These are phyloP conservation scores for Musa schizocarpa DNA, from an alignment of 176 grass and related monocot species.

Conservation along the genomic window DNA sequence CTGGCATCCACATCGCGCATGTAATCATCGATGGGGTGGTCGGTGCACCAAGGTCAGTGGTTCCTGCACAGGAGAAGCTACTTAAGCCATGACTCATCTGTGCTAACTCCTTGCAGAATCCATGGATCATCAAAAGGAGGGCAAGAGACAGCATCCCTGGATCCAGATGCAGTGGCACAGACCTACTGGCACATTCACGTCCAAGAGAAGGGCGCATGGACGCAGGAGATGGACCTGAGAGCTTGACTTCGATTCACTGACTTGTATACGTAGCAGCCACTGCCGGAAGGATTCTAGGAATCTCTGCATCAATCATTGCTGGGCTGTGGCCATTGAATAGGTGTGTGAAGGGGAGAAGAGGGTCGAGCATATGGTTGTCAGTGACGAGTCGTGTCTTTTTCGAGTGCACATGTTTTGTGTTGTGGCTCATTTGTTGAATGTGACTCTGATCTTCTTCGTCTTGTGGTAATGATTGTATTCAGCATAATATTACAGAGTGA, in stretches of 20 bases:
- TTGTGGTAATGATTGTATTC: not conserved
- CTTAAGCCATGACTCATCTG: not conserved
- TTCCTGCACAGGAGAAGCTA: not conserved
- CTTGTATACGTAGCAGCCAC: no score
- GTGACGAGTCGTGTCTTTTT: slow-evolving; percentile 1
- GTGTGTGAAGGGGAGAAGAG: not conserved
- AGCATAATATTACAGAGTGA: no score
- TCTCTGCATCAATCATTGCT: not conserved
- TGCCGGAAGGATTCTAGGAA: not conserved
- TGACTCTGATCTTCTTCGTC: not conserved
- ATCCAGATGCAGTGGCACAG: slow-evolving; percentile 82
- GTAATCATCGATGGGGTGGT: slow-evolving; percentile 69
- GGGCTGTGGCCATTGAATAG: not conserved
- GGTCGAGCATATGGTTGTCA: not conserved
- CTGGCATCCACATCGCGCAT: slow-evolving; percentile 79
- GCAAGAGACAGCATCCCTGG: slow-evolving; percentile 13
- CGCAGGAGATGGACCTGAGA: slow-evolving; percentile 76
- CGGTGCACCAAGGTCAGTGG: slow-evolving; percentile 45
- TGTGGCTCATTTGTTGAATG: not conserved
- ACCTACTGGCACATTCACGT: slow-evolving; percentile 82
- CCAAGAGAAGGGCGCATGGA: slow-evolving; percentile 80
- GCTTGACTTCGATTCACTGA: slow-evolving; percentile 7
- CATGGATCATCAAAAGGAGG: slow-evolving; percentile 32
- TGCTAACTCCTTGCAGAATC: no score
- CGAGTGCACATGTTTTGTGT: not conserved